These are phyloP conservation scores for Aspergillus spinulosporus DNA, from an alignment of 2,329 filamentous ascomycete genomes.

Conservation along the genomic window DNA sequence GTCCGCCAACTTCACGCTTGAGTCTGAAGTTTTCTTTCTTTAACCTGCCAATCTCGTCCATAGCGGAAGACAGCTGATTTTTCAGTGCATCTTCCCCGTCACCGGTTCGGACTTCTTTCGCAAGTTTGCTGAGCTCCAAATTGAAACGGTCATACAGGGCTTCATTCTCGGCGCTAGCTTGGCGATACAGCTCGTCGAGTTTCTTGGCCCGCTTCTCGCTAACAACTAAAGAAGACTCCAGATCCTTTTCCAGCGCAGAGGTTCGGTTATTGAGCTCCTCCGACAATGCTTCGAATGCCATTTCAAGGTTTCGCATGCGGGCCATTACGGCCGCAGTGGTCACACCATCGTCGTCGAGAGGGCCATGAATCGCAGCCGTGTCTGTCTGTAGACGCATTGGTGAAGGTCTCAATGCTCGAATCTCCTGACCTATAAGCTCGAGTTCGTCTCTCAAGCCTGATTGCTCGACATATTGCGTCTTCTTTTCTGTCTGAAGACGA, in stretches of 20 bases:
- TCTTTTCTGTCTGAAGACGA: slow-evolving; percentile 79
- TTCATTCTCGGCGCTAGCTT: slow-evolving; percentile 87
- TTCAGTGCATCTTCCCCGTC: slow-evolving; percentile 79
- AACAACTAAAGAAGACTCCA: slow-evolving; percentile 70
- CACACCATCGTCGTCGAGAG: slow-evolving; percentile 17
- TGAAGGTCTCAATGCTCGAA: slow-evolving; percentile 53
- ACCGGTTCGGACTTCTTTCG: slow-evolving; percentile 71
- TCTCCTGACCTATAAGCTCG: slow-evolving; percentile 75
- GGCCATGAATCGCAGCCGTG: slow-evolving; percentile 32
- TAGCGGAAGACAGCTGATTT: slow-evolving; percentile 66
- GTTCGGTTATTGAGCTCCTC: slow-evolving; percentile 63
- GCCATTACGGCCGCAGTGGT: slow-evolving; percentile 36
- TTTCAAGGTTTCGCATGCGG: slow-evolving; percentile 67
- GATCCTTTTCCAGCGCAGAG: slow-evolving; percentile 65
- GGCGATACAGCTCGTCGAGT: slow-evolving; percentile 85
- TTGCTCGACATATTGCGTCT: slow-evolving; percentile 69
- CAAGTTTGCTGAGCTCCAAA: slow-evolving; percentile 79
- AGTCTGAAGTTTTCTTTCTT: slow-evolving; percentile 84
- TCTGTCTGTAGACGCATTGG: slow-evolving; percentile 38
- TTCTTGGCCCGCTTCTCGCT: slow-evolving; percentile 76
- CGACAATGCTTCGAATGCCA: slow-evolving; percentile 61
- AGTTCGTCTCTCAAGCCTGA: slow-evolving; percentile 72
- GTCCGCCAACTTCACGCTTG: slow-evolving; percentile 76
- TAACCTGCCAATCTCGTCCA: slow-evolving; percentile 73
- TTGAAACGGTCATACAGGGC: slow-evolving; percentile 91